These are phyloP conservation scores for Aspergillus sp. DNA, from an alignment of 2,329 filamentous ascomycete genomes.

Conservation along the genomic window DNA sequence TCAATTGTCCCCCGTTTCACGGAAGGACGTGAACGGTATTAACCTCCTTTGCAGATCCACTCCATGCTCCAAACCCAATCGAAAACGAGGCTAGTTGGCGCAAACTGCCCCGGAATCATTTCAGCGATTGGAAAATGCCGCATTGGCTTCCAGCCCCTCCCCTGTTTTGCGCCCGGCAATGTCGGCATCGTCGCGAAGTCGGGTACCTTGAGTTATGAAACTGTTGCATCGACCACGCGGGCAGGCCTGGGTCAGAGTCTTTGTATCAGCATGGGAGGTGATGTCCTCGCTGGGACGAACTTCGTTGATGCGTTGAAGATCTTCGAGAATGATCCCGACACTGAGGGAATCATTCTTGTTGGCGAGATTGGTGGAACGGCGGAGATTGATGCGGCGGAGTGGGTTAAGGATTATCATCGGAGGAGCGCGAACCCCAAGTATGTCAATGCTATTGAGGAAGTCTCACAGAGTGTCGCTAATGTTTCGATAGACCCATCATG, in stretches of 20 bases:
- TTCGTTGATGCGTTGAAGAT: slow-evolving; percentile 69
- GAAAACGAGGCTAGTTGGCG: slow-evolving; percentile 70
- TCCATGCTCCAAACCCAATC: slow-evolving; percentile 70
- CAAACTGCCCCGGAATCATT: slow-evolving; percentile 81
- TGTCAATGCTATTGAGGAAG: slow-evolving; percentile 24
- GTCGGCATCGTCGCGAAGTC: slow-evolving; percentile 79
- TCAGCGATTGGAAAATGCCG: slow-evolving; percentile 68
- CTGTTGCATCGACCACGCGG: slow-evolving; percentile 70
- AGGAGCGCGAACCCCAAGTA: slow-evolving; percentile 63
- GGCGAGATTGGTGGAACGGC: slow-evolving; percentile 71
- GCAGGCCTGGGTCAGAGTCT: slow-evolving; percentile 76
- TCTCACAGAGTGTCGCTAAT: slow-evolving; percentile 14
- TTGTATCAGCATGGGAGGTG: slow-evolving; percentile 75
- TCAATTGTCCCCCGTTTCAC: neutral
- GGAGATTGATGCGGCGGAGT: slow-evolving; percentile 71
- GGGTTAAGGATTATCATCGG: slow-evolving; percentile 66
- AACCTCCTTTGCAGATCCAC: slow-evolving; percentile 53
- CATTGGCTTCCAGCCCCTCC: slow-evolving; percentile 74
- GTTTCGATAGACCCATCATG: slow-evolving; percentile 61
- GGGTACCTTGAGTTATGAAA: slow-evolving; percentile 77
- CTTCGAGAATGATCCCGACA: slow-evolving; percentile 65
- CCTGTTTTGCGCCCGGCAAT: slow-evolving; percentile 67
- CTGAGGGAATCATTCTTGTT: slow-evolving; percentile 69
- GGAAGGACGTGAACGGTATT: neutral
- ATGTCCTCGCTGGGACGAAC: slow-evolving; percentile 71